Evolutionary conservation across 1,284 basidiomycete species (phyloP).

Genomic region (Agroathelia rolfsii): DNA sequence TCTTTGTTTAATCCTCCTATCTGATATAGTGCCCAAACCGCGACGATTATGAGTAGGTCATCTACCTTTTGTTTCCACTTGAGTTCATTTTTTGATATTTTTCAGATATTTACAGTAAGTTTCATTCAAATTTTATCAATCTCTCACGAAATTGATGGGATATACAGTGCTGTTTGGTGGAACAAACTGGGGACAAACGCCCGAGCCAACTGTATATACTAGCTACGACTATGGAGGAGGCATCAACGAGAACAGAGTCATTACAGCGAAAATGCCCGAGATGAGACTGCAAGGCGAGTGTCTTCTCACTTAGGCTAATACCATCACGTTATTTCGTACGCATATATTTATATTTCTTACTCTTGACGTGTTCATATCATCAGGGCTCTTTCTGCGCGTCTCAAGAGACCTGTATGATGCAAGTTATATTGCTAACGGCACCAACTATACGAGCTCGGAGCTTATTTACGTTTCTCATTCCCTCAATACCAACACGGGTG

Average conservation of each 20-base stretch:
- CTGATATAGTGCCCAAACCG: constrained; percentile 30
- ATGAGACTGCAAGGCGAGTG: constrained; percentile 39
- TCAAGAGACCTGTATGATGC: constrained; percentile 34
- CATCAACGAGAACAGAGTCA: constrained; percentile 42
- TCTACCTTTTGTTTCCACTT: no score
- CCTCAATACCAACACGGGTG: constrained; percentile 32
- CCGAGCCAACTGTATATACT: constrained; percentile 35
- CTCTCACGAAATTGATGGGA: constrained; percentile 1
- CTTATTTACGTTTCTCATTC: constrained; percentile 39
- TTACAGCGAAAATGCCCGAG: constrained; percentile 43
- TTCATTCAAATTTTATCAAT: not conserved
- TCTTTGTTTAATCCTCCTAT: not conserved
- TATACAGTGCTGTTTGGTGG: constrained; percentile 37
- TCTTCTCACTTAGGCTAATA: no score
- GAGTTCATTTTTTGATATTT: no score
- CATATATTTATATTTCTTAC: not conserved
- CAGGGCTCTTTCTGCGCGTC: constrained; percentile 38
- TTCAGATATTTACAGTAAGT: constrained; percentile 36
- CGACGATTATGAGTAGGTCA: constrained; percentile 36
- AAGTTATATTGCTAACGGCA: constrained; percentile 32
- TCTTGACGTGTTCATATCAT: not conserved
- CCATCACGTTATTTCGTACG: no score
- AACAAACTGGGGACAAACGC: constrained; percentile 41
- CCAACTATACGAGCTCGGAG: constrained; percentile 32
- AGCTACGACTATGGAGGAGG: constrained; percentile 42